phyloP scores from a whole-genome alignment of 78 protist species.

The Dictyostelium firmibasis region DNA sequence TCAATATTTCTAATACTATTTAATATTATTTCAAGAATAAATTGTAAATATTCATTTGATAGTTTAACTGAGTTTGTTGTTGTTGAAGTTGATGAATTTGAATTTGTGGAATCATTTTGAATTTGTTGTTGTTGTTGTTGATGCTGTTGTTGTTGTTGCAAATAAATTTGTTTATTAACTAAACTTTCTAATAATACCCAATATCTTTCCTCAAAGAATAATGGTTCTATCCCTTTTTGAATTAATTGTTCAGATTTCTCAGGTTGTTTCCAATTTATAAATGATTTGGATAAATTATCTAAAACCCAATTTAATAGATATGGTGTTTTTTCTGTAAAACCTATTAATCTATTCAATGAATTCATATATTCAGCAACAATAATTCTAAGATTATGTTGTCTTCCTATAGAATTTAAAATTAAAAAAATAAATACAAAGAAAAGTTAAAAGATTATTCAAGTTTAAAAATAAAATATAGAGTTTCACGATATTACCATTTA shows the following conservation, averaged over 20 bases:
- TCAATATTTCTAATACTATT: neutral
- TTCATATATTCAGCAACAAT: conserved; percentile 45
- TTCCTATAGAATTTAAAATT: neutral
- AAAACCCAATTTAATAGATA: conserved; percentile 36
- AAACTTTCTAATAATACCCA: conserved; percentile 20
- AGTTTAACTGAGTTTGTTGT: neutral
- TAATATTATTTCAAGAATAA: conserved; percentile 20
- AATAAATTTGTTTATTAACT: neutral
- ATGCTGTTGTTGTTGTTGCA: neutral
- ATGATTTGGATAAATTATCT: neutral
- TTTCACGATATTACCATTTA: conserved; percentile 22
- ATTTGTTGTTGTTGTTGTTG: neutral
- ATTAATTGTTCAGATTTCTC: neutral
- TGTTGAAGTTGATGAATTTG: neutral
- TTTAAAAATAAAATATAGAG: neutral
- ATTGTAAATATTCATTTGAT: conserved; percentile 16
- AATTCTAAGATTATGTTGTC: conserved; percentile 32
- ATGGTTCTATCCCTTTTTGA: conserved; percentile 6
- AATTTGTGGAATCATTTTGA: neutral
- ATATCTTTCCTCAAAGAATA: conserved; percentile 28
- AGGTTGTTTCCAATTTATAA: neutral
- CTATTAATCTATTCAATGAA: conserved; percentile 2
- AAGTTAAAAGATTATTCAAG: neutral
- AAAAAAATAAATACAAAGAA: neutral
- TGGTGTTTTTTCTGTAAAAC: conserved; percentile 39